Evolutionary conservation across 169 alveolate species (phyloP).

Genomic region (Plasmodium blacklocki): DNA sequence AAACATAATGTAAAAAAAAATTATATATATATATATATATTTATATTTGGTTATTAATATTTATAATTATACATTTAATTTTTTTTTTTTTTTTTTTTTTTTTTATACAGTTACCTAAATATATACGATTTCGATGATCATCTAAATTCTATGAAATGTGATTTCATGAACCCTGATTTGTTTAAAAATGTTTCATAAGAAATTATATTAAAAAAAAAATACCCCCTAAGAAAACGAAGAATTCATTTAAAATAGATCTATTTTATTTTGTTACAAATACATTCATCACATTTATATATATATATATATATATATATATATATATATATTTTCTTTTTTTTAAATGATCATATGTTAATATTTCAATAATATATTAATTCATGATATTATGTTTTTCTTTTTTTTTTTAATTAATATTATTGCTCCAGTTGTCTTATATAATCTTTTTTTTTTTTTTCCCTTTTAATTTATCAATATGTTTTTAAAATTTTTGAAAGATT

Average conservation of each 20-base stretch:
- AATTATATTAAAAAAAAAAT: background rate
- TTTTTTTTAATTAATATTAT: too few species aligned
- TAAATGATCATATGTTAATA: too few species aligned
- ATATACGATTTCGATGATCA: constrained; percentile 72
- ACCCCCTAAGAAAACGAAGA: background rate
- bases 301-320: too few species aligned
- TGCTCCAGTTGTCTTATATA: too few species aligned
- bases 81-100: background rate
- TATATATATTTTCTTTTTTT: too few species aligned
- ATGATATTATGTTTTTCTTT: too few species aligned
- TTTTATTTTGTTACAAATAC: too few species aligned
- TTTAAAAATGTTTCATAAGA: constrained; percentile 23
- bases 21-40: background rate
- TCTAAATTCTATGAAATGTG: constrained; percentile 49
- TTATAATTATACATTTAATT: constrained; percentile 1
- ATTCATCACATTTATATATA: too few species aligned
- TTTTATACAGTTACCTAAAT: constrained; percentile 39
- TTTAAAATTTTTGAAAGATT: too few species aligned
- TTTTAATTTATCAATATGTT: too few species aligned
- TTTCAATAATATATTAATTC: too few species aligned
- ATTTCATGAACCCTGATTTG: constrained; percentile 70
- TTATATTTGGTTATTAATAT: background rate
- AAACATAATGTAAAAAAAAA: background rate
- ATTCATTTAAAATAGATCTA: background rate
- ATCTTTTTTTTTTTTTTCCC: too few species aligned